Percentiles rank a stretch among this genome's conserved stretches.
Conservation (phyloP, 306 rosid species). For the Styphnolobium japonicum region DNA sequence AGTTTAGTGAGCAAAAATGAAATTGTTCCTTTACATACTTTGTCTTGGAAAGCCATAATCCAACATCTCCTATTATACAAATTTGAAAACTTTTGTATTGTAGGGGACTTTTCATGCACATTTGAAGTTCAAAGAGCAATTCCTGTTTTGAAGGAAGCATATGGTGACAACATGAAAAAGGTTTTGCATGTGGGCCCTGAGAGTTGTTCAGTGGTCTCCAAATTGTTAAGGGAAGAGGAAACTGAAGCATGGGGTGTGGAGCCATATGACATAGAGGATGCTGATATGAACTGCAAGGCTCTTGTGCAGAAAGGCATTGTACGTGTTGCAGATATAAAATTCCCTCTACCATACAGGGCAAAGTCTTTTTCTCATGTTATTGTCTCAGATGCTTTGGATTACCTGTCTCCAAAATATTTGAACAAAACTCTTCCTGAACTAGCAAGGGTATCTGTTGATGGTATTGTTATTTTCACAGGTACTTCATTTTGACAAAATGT, state of each 20-base stretch:
- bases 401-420: conserved; percentile 82
- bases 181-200: conserved; percentile 92
- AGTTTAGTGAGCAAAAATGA: background rate
- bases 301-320: conserved; percentile 74
- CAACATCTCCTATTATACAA: background rate
- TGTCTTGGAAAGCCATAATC: background rate
- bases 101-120: conserved; percentile 80
- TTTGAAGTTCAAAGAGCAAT: conserved; percentile 67
- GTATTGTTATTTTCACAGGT: conserved; percentile 78
- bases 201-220: conserved; percentile 75
- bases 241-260: conserved; percentile 93
- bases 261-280: conserved; percentile 88
- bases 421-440: conserved; percentile 88
- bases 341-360: conserved; percentile 79
- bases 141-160: conserved; percentile 66
- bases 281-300: conserved; percentile 64
- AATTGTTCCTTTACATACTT: background rate
- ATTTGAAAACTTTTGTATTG: conserved; percentile 17
- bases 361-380: conserved; percentile 82
- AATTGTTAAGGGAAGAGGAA: conserved; percentile 67
- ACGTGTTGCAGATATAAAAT: conserved; percentile 82
- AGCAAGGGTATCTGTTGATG: conserved; percentile 73
- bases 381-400: conserved; percentile 87
- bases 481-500: conserved; percentile 7
- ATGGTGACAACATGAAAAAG: conserved; percentile 66